Evolutionary conservation across 1,284 basidiomycete genomes (phyloP), one percentile per base, ranked within the genome.

Genomic region (Polyporus tsugae): DNA sequence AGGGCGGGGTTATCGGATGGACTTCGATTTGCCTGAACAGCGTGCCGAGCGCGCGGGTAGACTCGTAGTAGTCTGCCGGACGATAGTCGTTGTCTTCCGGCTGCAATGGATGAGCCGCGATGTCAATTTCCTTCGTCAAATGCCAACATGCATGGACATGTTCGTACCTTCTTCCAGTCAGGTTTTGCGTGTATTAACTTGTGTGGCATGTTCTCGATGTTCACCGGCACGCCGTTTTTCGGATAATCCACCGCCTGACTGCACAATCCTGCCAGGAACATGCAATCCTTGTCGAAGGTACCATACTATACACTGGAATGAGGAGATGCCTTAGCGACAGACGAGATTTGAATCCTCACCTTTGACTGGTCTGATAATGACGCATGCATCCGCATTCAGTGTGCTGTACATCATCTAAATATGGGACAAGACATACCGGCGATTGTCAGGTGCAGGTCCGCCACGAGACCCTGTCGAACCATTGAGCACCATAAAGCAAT

Each of bases 241-340:
- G 86, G 87, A 77, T 88, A 95, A 79, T 92, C 91, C 25, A 92
- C 92, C 19, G 88, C 91, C 77, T 84, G 78, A 75, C 80, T 86
- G 78, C 91, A 95, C 60, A 93, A 80, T 67, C 83, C 80, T 1
- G 94, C 92, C 6, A 96, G 81, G 61, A 78, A 78, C 62, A 89
- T 73, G 76, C 95, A 96, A 63, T 83, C 79, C 0, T 78, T 72
- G 75, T 95, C 91, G 22, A 80, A 78, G 17, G 89, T 88, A 2
- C 94, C 94, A 6, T 86, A 74, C 90, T 93, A 68, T 1, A 17
- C 33, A 15, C 15, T 38, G 38, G 11, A 41, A 22, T 59, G 38
- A 41, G 38, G 38, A 38, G 2, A 22, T 10, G 36, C 38, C 11
- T 7, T 25, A 6, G 0, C 19, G 9, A 25, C 38, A 38, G 38